A percentile compares a stretch with the other conserved stretches of the same genome.
These are phyloP conservation scores for Thielaviopsis populi DNA, from an alignment of 2,329 filamentous ascomycete genomes.

Conservation along the genomic window DNA sequence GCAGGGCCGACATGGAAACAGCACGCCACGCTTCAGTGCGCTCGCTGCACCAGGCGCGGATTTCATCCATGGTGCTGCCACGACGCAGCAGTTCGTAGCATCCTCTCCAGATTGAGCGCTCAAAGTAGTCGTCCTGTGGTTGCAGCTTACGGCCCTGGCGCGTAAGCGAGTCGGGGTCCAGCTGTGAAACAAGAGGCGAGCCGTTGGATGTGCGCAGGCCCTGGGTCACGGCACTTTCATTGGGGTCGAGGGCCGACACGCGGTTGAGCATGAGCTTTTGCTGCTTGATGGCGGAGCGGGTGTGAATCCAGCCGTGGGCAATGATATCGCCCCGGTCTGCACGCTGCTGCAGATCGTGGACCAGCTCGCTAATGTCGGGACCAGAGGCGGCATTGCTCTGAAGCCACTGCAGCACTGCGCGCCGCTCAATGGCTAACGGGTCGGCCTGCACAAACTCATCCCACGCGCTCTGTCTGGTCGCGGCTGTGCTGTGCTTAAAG, in stretches of 20 bases:
- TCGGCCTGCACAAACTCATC: slow-evolving; percentile 61
- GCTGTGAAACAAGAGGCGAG: slow-evolving; percentile 60
- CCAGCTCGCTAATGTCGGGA: slow-evolving; percentile 59
- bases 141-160: slow-evolving; percentile 66
- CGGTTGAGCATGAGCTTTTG: slow-evolving; percentile 61
- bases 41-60: slow-evolving; percentile 75
- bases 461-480: slow-evolving; percentile 21
- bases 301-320: slow-evolving; percentile 83
- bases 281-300: slow-evolving; percentile 75
- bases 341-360: slow-evolving; percentile 58
- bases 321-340: slow-evolving; percentile 70
- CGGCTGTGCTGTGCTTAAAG: slow-evolving; percentile 4
- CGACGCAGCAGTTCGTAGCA: slow-evolving; percentile 85
- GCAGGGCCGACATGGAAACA: slow-evolving; percentile 60
- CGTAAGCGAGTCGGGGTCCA: slow-evolving; percentile 81
- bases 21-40: slow-evolving; percentile 82
- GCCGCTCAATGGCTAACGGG: slow-evolving; percentile 59
- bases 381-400: slow-evolving; percentile 57
- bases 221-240: slow-evolving; percentile 39
- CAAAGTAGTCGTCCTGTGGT: slow-evolving; percentile 72
- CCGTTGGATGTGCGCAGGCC: slow-evolving; percentile 44
- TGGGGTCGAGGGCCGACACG: slow-evolving; percentile 49
- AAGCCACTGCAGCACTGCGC: slow-evolving; percentile 71
- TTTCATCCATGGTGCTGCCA: slow-evolving; percentile 57
- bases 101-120: slow-evolving; percentile 82